Conservation (phyloP, 257 asterid species). For the Lantana camara region DNA sequence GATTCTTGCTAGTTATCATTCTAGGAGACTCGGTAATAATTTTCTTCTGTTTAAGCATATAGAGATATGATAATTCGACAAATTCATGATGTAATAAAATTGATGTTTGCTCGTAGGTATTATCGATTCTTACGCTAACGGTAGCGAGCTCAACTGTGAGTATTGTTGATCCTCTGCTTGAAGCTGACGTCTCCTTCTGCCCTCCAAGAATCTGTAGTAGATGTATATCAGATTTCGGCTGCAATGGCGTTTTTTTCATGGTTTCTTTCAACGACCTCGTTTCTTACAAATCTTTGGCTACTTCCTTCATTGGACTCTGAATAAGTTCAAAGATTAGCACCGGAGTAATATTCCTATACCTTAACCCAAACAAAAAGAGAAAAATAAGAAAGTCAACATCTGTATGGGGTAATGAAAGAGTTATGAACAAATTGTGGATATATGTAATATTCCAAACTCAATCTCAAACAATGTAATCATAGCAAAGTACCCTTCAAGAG, state of each 20-base stretch:
- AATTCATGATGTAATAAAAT: too few relatives aligned
- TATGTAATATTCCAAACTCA: background rate
- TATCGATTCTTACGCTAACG: constrained; percentile 58
- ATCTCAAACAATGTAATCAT: too few relatives aligned
- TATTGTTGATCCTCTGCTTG: constrained; percentile 58
- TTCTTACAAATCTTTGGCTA: constrained; percentile 56
- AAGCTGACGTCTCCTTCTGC: constrained; percentile 60
- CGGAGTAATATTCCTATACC: too few relatives aligned
- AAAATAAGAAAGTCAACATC: too few relatives aligned
- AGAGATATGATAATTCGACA: background rate
- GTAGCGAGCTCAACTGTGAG: constrained; percentile 76
- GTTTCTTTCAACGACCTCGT: constrained; percentile 53
- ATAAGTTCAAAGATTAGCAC: constrained; percentile 5
- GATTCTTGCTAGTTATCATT: too few relatives aligned
- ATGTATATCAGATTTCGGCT: constrained; percentile 65
- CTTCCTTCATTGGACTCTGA: constrained; percentile 51
- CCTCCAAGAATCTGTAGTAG: constrained; percentile 51
- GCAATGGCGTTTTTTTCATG: constrained; percentile 64
- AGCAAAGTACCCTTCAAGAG: too few relatives aligned
- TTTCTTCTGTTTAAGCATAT: constrained; percentile 13
- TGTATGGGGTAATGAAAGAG: too few relatives aligned
- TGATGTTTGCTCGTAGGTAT: constrained; percentile 43
- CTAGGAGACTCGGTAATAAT: constrained; percentile 68
- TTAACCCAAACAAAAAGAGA: too few relatives aligned
- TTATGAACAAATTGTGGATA: too few relatives aligned